Conservation (phyloP, 768 basidiomycete species). For the Lactarius quietus region DNA sequence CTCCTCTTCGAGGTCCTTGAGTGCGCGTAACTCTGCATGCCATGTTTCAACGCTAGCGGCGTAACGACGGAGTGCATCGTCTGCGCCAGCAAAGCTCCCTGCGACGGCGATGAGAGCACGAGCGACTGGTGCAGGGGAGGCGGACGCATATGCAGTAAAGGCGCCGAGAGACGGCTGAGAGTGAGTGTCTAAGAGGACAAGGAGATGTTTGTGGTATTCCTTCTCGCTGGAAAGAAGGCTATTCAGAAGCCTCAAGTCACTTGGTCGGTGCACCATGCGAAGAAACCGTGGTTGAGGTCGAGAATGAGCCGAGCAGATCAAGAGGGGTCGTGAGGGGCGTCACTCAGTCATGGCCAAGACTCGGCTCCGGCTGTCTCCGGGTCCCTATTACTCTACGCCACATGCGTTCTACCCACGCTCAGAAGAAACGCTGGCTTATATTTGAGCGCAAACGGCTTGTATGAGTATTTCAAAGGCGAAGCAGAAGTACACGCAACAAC, state of each 20-base stretch:
- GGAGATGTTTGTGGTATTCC: slow-evolving; percentile 61
- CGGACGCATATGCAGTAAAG: slow-evolving; percentile 69
- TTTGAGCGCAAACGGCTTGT: too few relatives aligned
- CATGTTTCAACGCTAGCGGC: slow-evolving; percentile 59
- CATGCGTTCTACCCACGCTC: too few relatives aligned
- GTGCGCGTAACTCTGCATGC: slow-evolving; percentile 52
- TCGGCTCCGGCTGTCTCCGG: neutral
- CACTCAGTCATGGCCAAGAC: neutral
- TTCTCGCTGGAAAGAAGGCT: slow-evolving; percentile 69
- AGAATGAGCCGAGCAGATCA: neutral
- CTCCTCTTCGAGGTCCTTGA: slow-evolving; percentile 72
- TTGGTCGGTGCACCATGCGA: slow-evolving; percentile 65
- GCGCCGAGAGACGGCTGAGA: slow-evolving; percentile 61
- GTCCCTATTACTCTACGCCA: neutral
- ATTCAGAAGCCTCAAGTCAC: slow-evolving; percentile 67
- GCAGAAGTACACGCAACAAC: too few relatives aligned
- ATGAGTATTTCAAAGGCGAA: too few relatives aligned
- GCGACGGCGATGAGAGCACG: slow-evolving; percentile 52
- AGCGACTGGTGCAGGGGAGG: slow-evolving; percentile 54
- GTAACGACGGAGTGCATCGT: slow-evolving; percentile 65
- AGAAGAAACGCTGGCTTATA: too few relatives aligned
- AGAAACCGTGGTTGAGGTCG: neutral
- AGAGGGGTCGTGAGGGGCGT: neutral
- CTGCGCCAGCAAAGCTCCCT: slow-evolving; percentile 55
- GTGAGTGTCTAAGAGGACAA: slow-evolving; percentile 47